Evolutionary conservation across 2,329 filamentous ascomycete genomes (phyloP), one percentile per base, ranked within the genome.

Genomic region (Emergomyces orientalis): DNA sequence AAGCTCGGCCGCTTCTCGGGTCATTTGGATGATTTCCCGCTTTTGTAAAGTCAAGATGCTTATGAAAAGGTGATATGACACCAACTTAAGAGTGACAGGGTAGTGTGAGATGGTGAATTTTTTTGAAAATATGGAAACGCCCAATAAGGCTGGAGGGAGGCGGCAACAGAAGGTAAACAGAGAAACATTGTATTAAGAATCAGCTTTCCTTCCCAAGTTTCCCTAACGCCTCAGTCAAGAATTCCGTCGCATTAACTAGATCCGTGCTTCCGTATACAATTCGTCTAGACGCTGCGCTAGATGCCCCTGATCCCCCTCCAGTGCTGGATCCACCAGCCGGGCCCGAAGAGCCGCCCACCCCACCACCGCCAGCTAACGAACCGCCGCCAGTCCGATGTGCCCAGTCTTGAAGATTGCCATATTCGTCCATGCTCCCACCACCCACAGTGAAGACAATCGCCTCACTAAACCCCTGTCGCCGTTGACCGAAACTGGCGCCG

Each of bases 401-500:
- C 94, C 94, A 99, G 72, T 97, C 94, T 73, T 96, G 91, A 73
- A 99, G 75, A 75, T 99, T 99, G 25, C 92, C 93, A 73, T 97
- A 99, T 75, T 99, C 94, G 69, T 99, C 94, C 90, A 99, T 97
- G 73, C 91, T 97, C 51, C 94, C 94, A 56, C 95, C 94, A 3
- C 94, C 94, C 2, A 95, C 91, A 0, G 90, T 93, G 72, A 97
- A 96, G n/a, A 96, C 90, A 62, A 96, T 88, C 0, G 91, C 90
- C 71, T 96, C 92, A 58, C 86, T 89, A 75, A 93, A 97, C 0
- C 90, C 91, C 71, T 96, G 92, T 62, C 93, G 81, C 64, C 91
- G 80, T 76, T 97, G 93, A 1, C 93, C 94, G 75, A 97, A 97
- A 62, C 86, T 95, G 7, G 91, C 92, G 41, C 85, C 83, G 30